Conservation (phyloP, 768 basidiomycete genomes). For the Lepiota subincarnata region DNA sequence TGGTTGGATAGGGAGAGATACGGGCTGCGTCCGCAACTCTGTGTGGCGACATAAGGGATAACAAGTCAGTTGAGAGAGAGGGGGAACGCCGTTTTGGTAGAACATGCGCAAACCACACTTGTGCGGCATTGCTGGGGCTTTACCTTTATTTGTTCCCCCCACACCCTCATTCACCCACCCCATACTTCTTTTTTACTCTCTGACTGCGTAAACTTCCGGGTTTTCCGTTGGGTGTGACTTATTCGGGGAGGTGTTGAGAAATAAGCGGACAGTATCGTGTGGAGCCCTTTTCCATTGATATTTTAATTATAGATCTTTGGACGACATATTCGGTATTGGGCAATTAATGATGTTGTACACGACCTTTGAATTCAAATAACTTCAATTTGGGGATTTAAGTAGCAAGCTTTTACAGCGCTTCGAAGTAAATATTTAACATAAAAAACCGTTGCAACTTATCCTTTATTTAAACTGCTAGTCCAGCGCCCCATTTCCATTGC, state of each 20-base stretch:
- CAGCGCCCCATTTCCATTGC: constrained; percentile 55
- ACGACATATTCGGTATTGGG: not conserved
- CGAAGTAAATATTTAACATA: no score
- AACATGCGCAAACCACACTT: constrained; percentile 39
- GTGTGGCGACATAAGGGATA: constrained; percentile 34
- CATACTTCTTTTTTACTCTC: not conserved
- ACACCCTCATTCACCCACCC: not conserved
- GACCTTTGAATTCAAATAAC: not conserved
- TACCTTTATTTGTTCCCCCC: constrained; percentile 30
- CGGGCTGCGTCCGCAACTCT: constrained; percentile 46
- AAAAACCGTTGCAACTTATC: no score
- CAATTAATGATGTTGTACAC: constrained; percentile 3
- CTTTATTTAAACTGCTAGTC: constrained; percentile 19
- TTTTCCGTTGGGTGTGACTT: not conserved
- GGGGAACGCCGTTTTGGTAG: constrained; percentile 21
- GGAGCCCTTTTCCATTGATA: not conserved
- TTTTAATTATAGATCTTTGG: constrained; percentile 2
- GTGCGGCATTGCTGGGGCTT: constrained; percentile 31
- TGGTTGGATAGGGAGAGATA: constrained; percentile 57
- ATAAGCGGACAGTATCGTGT: not conserved
- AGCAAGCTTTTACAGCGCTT: no score
- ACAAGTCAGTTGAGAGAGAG: constrained; percentile 32
- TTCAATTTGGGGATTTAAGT: no score
- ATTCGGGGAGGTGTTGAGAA: not conserved
- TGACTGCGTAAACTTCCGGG: not conserved